Base-by-base conservation (phyloP, 2,329 filamentous ascomycete genomes). In the Diplocarpon mali region DNA sequence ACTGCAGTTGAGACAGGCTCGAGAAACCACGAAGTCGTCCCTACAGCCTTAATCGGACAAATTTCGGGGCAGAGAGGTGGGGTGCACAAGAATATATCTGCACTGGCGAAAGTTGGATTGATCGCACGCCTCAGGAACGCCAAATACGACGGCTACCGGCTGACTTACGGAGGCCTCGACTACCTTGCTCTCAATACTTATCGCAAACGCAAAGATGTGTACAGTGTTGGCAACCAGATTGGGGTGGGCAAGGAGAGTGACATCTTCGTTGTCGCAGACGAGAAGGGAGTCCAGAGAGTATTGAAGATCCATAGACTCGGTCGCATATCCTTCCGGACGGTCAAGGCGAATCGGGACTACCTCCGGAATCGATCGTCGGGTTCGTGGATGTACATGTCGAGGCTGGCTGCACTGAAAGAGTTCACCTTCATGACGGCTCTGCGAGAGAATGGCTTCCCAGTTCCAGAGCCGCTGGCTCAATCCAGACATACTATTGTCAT, bases 191-290 rank as follows among this genome's bases (percentile, higher is more conserved):
- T 98, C 43, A 88, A 96, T 67, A 80, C 87, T 0, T 83, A 96
- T 63, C 82, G 89, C 46, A 83, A 85, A 57, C 73, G 79, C 53
- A 82, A 83, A 56, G 76, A 75, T 45, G 76, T 96, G 34, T 96
- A 94, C 73, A 93, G 85, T 55, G 86, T 96, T 3, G 92, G 92
- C 42, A 92, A 84, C 64, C 85, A 93, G 60, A 86, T 98, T 53
- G 92, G 93, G 38, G 89, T 96, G 2, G 92, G 92, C 43, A 98
- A 98, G 65, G 92, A 98, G 68, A 94, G 86, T 56, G 92, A 98
- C 61, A 96, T 98, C 60, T 85, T 93, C 65, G 82, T 96, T 46
- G 89, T 95, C 39, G 90, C 92, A 44, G 80, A 88, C 58, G 73
- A 87, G 42, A 74, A 73, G 5, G 88, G 87, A 46, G 69, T 70